Conservation (phyloP, 2,329 filamentous ascomycete species). For the Westerdykella sp. region DNA sequence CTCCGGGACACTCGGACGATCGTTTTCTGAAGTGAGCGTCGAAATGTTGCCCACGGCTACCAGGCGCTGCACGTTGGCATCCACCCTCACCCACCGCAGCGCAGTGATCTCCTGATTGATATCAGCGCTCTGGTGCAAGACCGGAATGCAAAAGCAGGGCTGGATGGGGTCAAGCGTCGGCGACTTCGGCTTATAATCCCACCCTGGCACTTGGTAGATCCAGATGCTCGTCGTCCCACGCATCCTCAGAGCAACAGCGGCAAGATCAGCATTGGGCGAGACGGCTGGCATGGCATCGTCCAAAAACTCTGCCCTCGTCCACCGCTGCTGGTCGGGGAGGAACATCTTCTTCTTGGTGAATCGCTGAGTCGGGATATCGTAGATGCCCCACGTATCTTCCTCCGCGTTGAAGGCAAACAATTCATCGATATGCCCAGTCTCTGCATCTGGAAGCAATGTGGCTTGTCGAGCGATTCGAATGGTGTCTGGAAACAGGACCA, state of each 20-base stretch:
- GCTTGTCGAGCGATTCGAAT: constrained; percentile 35
- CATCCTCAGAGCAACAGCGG: constrained; percentile 35
- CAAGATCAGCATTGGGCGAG: constrained; percentile 33
- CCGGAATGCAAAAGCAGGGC: constrained; percentile 34
- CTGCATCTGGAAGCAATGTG: constrained; percentile 34
- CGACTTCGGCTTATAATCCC: constrained; percentile 26
- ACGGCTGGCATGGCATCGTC: constrained; percentile 39
- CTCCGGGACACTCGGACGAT: constrained; percentile 21
- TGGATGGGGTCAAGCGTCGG: constrained; percentile 27
- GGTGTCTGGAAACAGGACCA: constrained; percentile 38
- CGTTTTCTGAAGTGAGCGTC: constrained; percentile 15
- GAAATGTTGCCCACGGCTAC: constrained; percentile 36
- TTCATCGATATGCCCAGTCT: constrained; percentile 36
- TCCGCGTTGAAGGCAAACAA: constrained; percentile 38
- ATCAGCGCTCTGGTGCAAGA: constrained; percentile 26
- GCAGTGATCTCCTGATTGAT: constrained; percentile 33
- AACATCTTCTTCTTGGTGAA: constrained; percentile 38
- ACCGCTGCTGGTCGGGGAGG: constrained; percentile 33
- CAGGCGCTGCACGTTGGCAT: constrained; percentile 28
- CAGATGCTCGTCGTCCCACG: constrained; percentile 35
- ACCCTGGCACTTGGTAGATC: constrained; percentile 35
- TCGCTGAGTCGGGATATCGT: constrained; percentile 33
- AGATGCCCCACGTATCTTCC: constrained; percentile 38
- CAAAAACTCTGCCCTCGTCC: constrained; percentile 35
- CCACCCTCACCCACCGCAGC: constrained; percentile 32